A percentile compares a stretch with the other conserved stretches of the same genome.
Evolutionary conservation across 768 basidiomycete genomes (phyloP).

Genomic region (Terana coerulea): DNA sequence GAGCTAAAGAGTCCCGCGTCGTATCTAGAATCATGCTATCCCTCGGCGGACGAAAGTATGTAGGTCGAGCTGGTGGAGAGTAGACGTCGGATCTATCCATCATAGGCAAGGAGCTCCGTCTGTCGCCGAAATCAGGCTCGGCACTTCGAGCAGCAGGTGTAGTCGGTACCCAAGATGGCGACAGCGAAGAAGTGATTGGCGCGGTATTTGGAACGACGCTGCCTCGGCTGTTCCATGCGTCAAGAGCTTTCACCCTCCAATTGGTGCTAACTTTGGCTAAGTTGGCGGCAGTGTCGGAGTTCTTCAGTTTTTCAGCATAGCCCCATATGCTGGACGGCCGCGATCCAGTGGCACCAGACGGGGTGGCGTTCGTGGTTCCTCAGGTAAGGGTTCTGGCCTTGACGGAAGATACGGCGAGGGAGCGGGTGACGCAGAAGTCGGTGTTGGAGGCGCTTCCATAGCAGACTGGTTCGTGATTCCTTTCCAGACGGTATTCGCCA

Average conservation of each 20-base stretch:
- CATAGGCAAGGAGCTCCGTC: slow-evolving; percentile 39
- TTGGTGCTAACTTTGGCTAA: slow-evolving; percentile 74
- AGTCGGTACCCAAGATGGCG: slow-evolving; percentile 8
- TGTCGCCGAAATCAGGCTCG: slow-evolving; percentile 16
- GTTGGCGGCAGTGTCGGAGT: slow-evolving; percentile 67
- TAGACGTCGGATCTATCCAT: slow-evolving; percentile 34
- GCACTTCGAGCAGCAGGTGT: background rate
- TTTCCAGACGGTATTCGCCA: slow-evolving; percentile 68
- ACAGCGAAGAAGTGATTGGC: slow-evolving; percentile 7
- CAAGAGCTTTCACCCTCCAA: slow-evolving; percentile 62
- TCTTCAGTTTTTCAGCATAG: slow-evolving; percentile 71
- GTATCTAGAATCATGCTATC: slow-evolving; percentile 48
- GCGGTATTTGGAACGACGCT: slow-evolving; percentile 14
- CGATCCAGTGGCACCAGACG: slow-evolving; percentile 14
- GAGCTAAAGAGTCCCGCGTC: slow-evolving; percentile 20
- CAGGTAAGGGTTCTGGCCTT: slow-evolving; percentile 13
- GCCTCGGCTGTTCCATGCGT: slow-evolving; percentile 28
- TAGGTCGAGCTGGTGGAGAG: slow-evolving; percentile 55
- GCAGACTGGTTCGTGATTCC: slow-evolving; percentile 74
- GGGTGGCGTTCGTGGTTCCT: slow-evolving; percentile 20
- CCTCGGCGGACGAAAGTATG: slow-evolving; percentile 52
- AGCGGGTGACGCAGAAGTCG: slow-evolving; percentile 29
- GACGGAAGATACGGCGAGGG: slow-evolving; percentile 12
- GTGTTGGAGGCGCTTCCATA: slow-evolving; percentile 58
- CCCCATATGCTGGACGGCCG: slow-evolving; percentile 44